Conservation (phyloP, 179 eudicot genomes). For the Heliamphora pulchella region DNA sequence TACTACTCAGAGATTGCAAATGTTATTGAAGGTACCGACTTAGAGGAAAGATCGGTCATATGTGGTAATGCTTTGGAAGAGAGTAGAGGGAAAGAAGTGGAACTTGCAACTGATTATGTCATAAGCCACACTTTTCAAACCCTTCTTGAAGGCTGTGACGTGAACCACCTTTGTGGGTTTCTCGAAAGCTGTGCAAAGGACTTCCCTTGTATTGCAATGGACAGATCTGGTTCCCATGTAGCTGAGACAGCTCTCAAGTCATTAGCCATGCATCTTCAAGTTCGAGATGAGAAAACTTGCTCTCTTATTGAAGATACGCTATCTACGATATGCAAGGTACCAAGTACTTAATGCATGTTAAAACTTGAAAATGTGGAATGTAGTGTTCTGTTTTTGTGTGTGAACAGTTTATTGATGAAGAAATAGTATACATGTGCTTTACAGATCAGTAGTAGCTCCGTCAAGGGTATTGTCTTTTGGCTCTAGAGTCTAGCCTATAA, state of each 20-base stretch:
- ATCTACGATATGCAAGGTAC: constrained; percentile 68
- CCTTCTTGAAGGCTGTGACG: constrained; percentile 71
- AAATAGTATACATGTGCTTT: background rate
- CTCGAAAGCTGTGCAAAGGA: constrained; percentile 59
- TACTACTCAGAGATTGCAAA: constrained; percentile 60
- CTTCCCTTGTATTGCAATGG: constrained; percentile 62
- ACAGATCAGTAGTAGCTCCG: background rate
- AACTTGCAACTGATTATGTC: constrained; percentile 34
- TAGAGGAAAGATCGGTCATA: constrained; percentile 55
- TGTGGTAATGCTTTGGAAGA: constrained; percentile 68
- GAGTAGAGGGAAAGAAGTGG: constrained; percentile 43
- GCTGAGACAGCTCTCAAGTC: constrained; percentile 87
- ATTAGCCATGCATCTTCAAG: constrained; percentile 42
- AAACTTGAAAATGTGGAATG: background rate
- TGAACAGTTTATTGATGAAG: background rate
- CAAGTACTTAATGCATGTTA: constrained; percentile 13
- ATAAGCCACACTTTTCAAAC: constrained; percentile 77
- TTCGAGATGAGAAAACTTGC: constrained; percentile 45
- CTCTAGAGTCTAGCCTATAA: background rate
- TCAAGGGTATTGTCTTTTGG: background rate
- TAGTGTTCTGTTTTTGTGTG: background rate
- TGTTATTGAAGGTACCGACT: constrained; percentile 50
- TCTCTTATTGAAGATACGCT: constrained; percentile 55
- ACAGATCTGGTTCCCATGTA: constrained; percentile 87
- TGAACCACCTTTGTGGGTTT: constrained; percentile 70